Conservation (phyloP, 345 rosid genomes). For the Populus nigra region DNA sequence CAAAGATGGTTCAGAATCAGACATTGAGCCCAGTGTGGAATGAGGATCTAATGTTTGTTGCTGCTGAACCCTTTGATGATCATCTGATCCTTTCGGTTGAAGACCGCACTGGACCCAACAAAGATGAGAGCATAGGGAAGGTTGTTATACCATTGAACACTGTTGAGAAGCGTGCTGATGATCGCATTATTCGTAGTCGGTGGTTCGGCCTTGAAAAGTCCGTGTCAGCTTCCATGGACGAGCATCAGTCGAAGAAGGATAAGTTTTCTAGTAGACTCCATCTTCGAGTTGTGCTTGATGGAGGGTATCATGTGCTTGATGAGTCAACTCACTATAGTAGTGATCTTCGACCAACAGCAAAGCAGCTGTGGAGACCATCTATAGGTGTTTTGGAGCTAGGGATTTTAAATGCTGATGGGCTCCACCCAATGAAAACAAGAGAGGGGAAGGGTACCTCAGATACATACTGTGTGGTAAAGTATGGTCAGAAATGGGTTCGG, state of each 20-base stretch:
- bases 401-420: conserved; percentile 25
- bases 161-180: conserved; percentile 30
- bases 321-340: conserved; percentile 32
- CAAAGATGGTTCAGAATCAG: conserved; percentile 20
- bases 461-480: conserved; percentile 33
- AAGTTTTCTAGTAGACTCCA: conserved; percentile 31
- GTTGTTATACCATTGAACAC: conserved; percentile 26
- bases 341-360: conserved; percentile 31
- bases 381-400: conserved; percentile 34
- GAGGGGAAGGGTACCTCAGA: conserved; percentile 28
- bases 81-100: conserved; percentile 29
- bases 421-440: conserved; percentile 35
- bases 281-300: conserved; percentile 23
- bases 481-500: conserved; percentile 30
- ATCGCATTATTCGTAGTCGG: conserved; percentile 22
- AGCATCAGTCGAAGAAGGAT: conserved; percentile 25
- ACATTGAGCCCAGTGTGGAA: conserved; percentile 29
- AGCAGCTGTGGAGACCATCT: conserved; percentile 34
- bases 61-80: conserved; percentile 37
- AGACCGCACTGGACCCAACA: conserved; percentile 26
- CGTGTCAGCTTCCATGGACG: conserved; percentile 25
- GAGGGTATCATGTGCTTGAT: conserved; percentile 33
- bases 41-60: conserved; percentile 32
- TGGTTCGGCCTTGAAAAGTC: conserved; percentile 31
- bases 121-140: conserved; percentile 31